Base-by-base conservation (phyloP, 2,329 filamentous ascomycete genomes). In the Talaromyces sp. region DNA sequence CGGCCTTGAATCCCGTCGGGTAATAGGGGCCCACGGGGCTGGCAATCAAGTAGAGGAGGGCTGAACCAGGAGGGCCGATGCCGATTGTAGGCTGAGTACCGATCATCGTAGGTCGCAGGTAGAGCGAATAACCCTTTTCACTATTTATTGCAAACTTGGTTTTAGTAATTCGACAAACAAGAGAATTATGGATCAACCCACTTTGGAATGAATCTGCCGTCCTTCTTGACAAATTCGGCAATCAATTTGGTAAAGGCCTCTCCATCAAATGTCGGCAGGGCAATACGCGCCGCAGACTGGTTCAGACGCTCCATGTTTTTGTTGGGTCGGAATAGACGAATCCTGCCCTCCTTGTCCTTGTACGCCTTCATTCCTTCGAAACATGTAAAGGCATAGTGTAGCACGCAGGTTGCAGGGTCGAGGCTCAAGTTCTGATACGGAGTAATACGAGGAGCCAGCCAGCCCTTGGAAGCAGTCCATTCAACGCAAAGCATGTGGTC, bases 281-380 rank as follows among this genome's bases (percentile, higher is more conserved):
- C 93, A 78, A 99, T 98, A 66, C 95, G 90, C 43, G 90, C 86
- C 55, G 90, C 86, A 2, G 93, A 97, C 76, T 89, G 91, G 82
- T 98, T 99, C 77, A 99, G 80, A 63, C 95, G 89, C 65, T 83
- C 87, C 93, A 98, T 98, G 82, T 99, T 99, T 84, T 86, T 95
- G 75, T 96, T 89, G 2, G 95, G 95, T 35, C 95, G 86, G 84
- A 99, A 99, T 58, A 99, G 82, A 59, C 93, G 88, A 67, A 96
- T 85, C 62, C 87, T 80, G 68, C 91, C 91, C 50, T 85, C 74
- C 70, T 84, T 86, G 79, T 96, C 91, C 78, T 93, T 96, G 84
- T 99, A 99, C 62, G 95, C 95, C 82, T 99, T 99, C 92, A 98
- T 96, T 68, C 95, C 95, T 81, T 99, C 95, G 78, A 99, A 99